These are phyloP conservation scores for Fistulinella cinereoalba DNA, from an alignment of 1,284 basidiomycete genomes.

Conservation along the genomic window DNA sequence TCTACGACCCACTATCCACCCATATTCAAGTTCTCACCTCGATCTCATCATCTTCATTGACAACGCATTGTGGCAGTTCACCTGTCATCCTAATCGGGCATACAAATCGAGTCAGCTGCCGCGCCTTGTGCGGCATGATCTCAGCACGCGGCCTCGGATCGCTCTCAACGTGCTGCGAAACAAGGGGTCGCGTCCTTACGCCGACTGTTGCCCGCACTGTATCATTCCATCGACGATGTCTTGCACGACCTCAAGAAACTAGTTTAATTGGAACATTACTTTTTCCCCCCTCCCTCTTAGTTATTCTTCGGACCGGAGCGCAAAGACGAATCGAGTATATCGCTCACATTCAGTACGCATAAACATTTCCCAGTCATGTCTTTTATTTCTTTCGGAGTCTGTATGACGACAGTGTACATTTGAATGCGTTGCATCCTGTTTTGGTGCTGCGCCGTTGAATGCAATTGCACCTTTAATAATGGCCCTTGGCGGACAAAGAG, in stretches of 20 bases:
- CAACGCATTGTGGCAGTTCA: slow-evolving; percentile 19
- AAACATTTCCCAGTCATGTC: too few relatives aligned
- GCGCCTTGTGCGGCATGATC: slow-evolving; percentile 1
- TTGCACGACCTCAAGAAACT: slow-evolving; percentile 12
- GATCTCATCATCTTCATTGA: slow-evolving; percentile 15
- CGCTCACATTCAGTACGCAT: too few relatives aligned
- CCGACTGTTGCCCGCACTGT: slow-evolving; percentile 16
- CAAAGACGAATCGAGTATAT: too few relatives aligned
- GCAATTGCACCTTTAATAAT: too few relatives aligned
- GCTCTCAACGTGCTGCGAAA: slow-evolving; percentile 8
- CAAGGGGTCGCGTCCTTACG: slow-evolving; percentile 7
- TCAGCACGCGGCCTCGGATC: background rate
- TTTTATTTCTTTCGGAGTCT: slow-evolving; percentile 13
- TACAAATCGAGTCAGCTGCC: slow-evolving; percentile 10
- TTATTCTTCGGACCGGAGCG: too few relatives aligned
- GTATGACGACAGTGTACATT: too few relatives aligned
- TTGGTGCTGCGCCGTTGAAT: too few relatives aligned
- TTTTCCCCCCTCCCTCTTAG: background rate
- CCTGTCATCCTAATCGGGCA: slow-evolving; percentile 29
- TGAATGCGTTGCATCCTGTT: too few relatives aligned
- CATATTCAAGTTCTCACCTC: slow-evolving; percentile 10
- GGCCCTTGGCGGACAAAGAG: too few relatives aligned
- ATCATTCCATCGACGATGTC: slow-evolving; percentile 23
- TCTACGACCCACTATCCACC: slow-evolving; percentile 9
- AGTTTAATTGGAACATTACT: slow-evolving; percentile 19